Percentiles rank a stretch among this genome's conserved stretches.
These are phyloP conservation scores for Picochlorum sp. DNA, from an alignment of 139 green algal genomes.

Conservation along the genomic window DNA sequence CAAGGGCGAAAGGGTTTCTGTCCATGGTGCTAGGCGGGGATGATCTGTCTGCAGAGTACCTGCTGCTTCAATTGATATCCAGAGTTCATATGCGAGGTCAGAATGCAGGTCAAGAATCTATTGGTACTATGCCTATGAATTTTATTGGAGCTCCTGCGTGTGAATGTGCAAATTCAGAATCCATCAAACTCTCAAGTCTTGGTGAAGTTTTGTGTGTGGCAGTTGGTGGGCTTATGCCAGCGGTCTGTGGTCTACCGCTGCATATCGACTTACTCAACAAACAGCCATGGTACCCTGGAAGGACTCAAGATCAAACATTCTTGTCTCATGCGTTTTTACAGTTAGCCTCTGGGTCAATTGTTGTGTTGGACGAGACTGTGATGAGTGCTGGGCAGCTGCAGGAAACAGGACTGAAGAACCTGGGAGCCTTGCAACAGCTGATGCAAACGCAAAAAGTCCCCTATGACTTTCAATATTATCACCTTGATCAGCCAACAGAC, in stretches of 20 bases:
- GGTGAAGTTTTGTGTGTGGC: too few relatives aligned
- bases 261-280: constrained; percentile 22
- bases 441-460: constrained; percentile 35
- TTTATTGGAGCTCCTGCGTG: constrained; percentile 14
- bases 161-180: too few relatives aligned
- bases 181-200: too few relatives aligned
- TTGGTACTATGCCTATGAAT: constrained; percentile 27
- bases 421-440: constrained; percentile 35
- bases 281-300: constrained; percentile 14
- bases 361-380: constrained; percentile 62
- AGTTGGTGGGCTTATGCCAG: constrained; percentile 2
- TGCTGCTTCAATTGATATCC: constrained; percentile 37
- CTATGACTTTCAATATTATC: constrained; percentile 64
- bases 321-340: constrained; percentile 34
- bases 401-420: constrained; percentile 36
- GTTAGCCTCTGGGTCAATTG: constrained; percentile 37
- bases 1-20: constrained; percentile 8
- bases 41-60: constrained; percentile 59
- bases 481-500: constrained; percentile 36
- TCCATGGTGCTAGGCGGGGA: constrained; percentile 47
- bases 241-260: constrained; percentile 14
- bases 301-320: constrained; percentile 6
- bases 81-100: neutral
- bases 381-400: constrained; percentile 43
- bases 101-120: neutral